Evolutionary conservation across 2,329 filamentous ascomycete species (phyloP).

Genomic region (Mycosphaerella sp.): DNA sequence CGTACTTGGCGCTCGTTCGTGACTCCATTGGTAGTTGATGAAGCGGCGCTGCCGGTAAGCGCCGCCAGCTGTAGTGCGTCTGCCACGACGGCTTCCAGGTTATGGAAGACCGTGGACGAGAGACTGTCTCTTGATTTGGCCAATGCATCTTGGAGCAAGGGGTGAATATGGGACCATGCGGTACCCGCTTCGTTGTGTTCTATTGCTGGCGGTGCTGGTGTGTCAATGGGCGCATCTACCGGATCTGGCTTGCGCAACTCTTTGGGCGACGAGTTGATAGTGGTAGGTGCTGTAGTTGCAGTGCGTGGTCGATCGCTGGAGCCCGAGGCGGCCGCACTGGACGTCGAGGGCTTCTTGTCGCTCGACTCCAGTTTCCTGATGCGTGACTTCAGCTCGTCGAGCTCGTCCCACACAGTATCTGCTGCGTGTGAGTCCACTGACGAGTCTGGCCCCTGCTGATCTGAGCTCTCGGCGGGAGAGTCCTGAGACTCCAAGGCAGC

Average conservation of each 20-base stretch:
- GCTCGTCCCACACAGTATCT: slow-evolving; percentile 93
- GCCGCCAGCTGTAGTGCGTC: slow-evolving; percentile 75
- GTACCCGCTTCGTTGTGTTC: slow-evolving; percentile 35
- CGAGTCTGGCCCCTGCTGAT: slow-evolving; percentile 45
- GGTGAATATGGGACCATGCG: slow-evolving; percentile 57
- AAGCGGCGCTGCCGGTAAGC: slow-evolving; percentile 68
- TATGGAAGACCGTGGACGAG: slow-evolving; percentile 64
- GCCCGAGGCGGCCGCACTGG: slow-evolving; percentile 69
- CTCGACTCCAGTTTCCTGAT: slow-evolving; percentile 86
- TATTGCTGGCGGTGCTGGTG: slow-evolving; percentile 1
- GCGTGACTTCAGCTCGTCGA: slow-evolving; percentile 90
- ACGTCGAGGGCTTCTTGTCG: slow-evolving; percentile 69
- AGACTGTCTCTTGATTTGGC: slow-evolving; percentile 68
- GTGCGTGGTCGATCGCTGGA: slow-evolving; percentile 80
- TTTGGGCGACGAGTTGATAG: slow-evolving; percentile 83
- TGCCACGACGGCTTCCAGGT: slow-evolving; percentile 71
- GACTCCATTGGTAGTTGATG: slow-evolving; percentile 53
- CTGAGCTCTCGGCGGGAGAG: slow-evolving; percentile 38
- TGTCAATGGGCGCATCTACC: slow-evolving; percentile 23
- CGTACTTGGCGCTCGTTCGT: slow-evolving; percentile 77
- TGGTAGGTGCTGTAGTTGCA: slow-evolving; percentile 85
- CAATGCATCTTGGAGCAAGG: slow-evolving; percentile 73
- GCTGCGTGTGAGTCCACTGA: slow-evolving; percentile 84
- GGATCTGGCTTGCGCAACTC: slow-evolving; percentile 46
- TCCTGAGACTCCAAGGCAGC: slow-evolving; percentile 17